These are phyloP conservation scores for Sistotremastrum suecicum DNA, from an alignment of 768 basidiomycete species.

Conservation along the genomic window DNA sequence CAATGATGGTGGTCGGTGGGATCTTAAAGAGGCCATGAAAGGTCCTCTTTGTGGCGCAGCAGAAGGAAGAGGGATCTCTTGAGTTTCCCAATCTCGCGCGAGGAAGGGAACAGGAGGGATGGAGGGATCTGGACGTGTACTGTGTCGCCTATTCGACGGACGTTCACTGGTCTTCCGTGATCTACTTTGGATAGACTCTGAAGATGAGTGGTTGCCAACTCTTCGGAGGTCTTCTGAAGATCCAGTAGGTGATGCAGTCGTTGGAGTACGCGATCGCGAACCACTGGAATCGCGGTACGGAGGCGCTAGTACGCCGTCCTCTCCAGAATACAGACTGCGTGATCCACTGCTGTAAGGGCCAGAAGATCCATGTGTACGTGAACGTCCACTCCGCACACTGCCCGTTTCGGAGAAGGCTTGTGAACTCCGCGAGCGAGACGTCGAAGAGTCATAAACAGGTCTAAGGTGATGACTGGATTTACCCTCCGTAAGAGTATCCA, in stretches of 20 bases:
- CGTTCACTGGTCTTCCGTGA: constrained; percentile 7
- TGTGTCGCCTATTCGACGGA: background rate
- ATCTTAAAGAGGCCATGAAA: too few species aligned
- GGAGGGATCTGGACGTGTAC: too few species aligned
- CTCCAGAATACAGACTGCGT: background rate
- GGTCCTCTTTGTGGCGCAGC: constrained; percentile 30
- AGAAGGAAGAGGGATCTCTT: constrained; percentile 30
- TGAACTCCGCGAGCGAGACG: constrained; percentile 23
- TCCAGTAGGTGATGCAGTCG: constrained; percentile 15
- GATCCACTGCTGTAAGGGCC: background rate
- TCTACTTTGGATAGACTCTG: constrained; percentile 43
- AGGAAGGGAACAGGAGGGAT: too few species aligned
- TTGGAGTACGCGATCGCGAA: constrained; percentile 29
- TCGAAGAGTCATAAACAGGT: constrained; percentile 21
- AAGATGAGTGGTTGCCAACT: constrained; percentile 28
- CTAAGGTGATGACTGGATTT: constrained; percentile 17
- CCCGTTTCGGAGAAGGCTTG: constrained; percentile 26
- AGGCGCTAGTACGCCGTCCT: constrained; percentile 6
- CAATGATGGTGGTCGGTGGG: too few species aligned
- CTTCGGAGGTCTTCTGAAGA: constrained; percentile 22
- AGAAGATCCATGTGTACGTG: constrained; percentile 10
- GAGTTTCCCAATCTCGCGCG: background rate
- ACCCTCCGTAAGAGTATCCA: constrained; percentile 23
- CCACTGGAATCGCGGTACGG: constrained; percentile 36
- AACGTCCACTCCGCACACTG: constrained; percentile 20